Conservation (phyloP, 495 filamentous ascomycete genomes). For the Achaetomiella virescens region DNA sequence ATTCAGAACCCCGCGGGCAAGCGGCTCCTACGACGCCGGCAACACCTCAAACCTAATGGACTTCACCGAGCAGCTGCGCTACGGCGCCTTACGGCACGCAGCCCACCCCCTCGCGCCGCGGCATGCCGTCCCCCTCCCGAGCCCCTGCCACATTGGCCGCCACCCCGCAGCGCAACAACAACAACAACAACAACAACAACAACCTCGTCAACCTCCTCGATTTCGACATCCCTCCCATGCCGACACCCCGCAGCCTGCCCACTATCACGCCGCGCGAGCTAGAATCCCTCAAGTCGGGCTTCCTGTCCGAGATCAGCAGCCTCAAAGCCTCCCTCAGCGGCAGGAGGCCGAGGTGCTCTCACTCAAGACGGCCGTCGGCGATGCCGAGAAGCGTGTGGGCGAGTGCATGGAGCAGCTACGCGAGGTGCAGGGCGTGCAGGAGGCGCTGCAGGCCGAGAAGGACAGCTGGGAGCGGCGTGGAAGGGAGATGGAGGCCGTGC, state of each 20-base stretch:
- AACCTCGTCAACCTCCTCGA: slow-evolving; percentile 64
- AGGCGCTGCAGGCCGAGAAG: slow-evolving; percentile 67
- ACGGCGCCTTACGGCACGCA: slow-evolving; percentile 32
- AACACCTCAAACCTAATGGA: slow-evolving; percentile 76
- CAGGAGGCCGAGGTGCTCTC: slow-evolving; percentile 79
- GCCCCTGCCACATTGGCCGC: slow-evolving; percentile 13
- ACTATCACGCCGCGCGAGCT: slow-evolving; percentile 87
- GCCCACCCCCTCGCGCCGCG: slow-evolving; percentile 25
- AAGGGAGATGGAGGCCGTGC: slow-evolving; percentile 74
- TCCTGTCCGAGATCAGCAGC: slow-evolving; percentile 82
- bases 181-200: too few relatives aligned
- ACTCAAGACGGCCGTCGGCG: slow-evolving; percentile 75
- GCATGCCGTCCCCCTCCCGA: slow-evolving; percentile 22
- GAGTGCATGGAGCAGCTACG: slow-evolving; percentile 74
- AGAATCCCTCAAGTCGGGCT: slow-evolving; percentile 81
- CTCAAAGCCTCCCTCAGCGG: slow-evolving; percentile 84
- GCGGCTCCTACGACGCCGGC: slow-evolving; percentile 27
- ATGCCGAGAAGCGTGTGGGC: slow-evolving; percentile 87
- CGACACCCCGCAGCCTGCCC: slow-evolving; percentile 86
- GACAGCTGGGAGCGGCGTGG: slow-evolving; percentile 76
- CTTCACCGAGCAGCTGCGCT: slow-evolving; percentile 71
- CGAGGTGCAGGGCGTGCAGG: slow-evolving; percentile 62
- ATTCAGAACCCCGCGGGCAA: slow-evolving; percentile 54
- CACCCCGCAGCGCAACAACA: slow-evolving; percentile 31
- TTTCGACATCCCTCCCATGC: slow-evolving; percentile 83